Percentiles rank a stretch among this genome's conserved stretches.
These are phyloP conservation scores for Suillus subaureus DNA, from an alignment of 768 basidiomycete genomes.

Conservation along the genomic window DNA sequence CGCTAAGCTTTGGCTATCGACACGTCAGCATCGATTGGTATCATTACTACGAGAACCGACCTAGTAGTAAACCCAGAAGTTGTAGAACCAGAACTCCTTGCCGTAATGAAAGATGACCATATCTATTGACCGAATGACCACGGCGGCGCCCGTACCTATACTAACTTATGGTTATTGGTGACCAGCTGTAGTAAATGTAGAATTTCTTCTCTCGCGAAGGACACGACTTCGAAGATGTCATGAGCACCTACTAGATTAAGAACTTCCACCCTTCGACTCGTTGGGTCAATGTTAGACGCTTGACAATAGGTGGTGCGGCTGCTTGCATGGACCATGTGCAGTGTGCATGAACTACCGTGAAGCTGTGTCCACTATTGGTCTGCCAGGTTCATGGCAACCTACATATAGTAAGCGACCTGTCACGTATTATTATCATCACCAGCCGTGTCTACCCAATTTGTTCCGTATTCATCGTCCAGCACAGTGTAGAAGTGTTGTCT, in stretches of 20 bases:
- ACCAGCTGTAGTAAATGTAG: background rate
- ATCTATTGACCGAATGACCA: background rate
- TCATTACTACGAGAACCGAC: background rate
- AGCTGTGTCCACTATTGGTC: background rate
- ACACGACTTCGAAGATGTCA: background rate
- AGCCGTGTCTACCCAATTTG: slow-evolving; percentile 4
- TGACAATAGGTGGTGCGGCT: background rate
- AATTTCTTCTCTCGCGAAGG: background rate
- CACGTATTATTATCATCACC: slow-evolving; percentile 1
- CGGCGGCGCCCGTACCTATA: background rate
- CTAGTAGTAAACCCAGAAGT: background rate
- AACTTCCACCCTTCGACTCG: background rate
- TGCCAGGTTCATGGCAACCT: slow-evolving; percentile 2
- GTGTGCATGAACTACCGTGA: background rate
- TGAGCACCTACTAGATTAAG: background rate
- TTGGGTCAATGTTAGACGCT: background rate
- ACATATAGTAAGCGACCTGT: slow-evolving; percentile 5
- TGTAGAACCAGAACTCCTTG: background rate
- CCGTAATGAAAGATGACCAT: background rate
- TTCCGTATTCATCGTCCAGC: slow-evolving; percentile 3
- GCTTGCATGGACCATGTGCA: background rate
- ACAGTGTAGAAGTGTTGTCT: background rate
- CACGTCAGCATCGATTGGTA: no score
- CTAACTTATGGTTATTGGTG: background rate
- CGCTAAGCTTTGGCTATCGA: background rate